phyloP scores from a whole-genome alignment of 805 yeast species.

The Lipomyces chichibuensis region DNA sequence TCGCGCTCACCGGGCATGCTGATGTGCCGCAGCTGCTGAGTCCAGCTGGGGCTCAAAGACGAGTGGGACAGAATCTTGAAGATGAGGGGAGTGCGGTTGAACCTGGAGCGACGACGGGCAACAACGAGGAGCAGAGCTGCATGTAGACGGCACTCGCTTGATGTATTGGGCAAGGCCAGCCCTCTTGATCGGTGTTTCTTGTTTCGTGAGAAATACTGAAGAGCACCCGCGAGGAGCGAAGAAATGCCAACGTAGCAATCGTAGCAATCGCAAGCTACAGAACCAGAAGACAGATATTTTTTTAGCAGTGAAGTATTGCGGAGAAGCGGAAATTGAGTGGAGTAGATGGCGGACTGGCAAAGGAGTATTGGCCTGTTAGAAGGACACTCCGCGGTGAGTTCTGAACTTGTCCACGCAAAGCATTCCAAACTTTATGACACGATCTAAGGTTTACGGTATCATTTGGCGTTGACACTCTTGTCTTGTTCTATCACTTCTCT shows the following conservation, averaged over 20 bases:
- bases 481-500: too few relatives aligned
- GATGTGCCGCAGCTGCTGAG: neutral
- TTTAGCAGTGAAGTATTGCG: neutral
- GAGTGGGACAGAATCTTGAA: slow-evolving; percentile 1
- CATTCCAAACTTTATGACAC: too few relatives aligned
- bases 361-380: too few relatives aligned
- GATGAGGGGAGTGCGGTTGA: slow-evolving; percentile 1
- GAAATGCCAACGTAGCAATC: too few relatives aligned
- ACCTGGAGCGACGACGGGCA: neutral
- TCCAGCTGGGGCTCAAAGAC: neutral
- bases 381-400: too few relatives aligned
- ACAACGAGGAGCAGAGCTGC: neutral
- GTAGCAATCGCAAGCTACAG: too few relatives aligned
- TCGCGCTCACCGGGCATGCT: neutral
- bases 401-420: too few relatives aligned
- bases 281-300: neutral
- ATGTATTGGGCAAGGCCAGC: neutral
- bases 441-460: too few relatives aligned
- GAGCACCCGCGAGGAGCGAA: neutral
- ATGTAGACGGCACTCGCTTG: neutral
- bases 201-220: neutral
- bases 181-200: neutral
- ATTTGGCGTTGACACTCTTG: too few relatives aligned
- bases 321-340: neutral
- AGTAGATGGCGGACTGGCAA: neutral